Evolutionary conservation across 2,329 filamentous ascomycete genomes (phyloP).

Genomic region (Penicillium sp.): DNA sequence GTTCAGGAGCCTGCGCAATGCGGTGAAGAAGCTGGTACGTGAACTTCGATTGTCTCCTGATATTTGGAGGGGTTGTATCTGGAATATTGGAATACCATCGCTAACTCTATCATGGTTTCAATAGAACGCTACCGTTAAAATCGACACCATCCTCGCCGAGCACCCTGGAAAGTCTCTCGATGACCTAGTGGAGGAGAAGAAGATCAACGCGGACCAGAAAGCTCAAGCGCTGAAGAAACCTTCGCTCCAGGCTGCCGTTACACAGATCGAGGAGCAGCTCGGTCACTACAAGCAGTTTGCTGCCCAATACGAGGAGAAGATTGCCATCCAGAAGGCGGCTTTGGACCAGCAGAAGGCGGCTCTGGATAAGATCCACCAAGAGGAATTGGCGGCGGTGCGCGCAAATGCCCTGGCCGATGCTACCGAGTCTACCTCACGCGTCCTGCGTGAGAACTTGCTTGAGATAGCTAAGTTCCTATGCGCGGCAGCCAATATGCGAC

Average conservation of each 20-base stretch:
- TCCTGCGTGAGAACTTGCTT: constrained; percentile 56
- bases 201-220: constrained; percentile 66
- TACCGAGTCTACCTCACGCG: constrained; percentile 47
- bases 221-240: constrained; percentile 64
- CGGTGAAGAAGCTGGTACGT: constrained; percentile 91
- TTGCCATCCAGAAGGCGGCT: constrained; percentile 56
- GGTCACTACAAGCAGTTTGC: constrained; percentile 61
- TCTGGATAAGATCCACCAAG: constrained; percentile 55
- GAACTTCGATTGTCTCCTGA: background rate
- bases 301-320: constrained; percentile 56
- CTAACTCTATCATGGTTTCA: constrained; percentile 23
- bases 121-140: constrained; percentile 59
- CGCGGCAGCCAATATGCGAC: constrained; percentile 61
- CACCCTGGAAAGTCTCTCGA: constrained; percentile 61
- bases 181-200: constrained; percentile 61
- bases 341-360: constrained; percentile 59
- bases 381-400: constrained; percentile 55
- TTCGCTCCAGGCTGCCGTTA: constrained; percentile 55
- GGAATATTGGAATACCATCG: background rate
- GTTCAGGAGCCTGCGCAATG: constrained; percentile 78
- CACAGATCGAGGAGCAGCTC: constrained; percentile 62
- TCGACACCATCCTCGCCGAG: constrained; percentile 60
- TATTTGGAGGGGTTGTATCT: background rate
- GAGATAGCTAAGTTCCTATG: constrained; percentile 62
- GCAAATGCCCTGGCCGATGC: constrained; percentile 52